These are phyloP conservation scores for Quercus variabilis DNA, from an alignment of 306 rosid species.

Conservation along the genomic window DNA sequence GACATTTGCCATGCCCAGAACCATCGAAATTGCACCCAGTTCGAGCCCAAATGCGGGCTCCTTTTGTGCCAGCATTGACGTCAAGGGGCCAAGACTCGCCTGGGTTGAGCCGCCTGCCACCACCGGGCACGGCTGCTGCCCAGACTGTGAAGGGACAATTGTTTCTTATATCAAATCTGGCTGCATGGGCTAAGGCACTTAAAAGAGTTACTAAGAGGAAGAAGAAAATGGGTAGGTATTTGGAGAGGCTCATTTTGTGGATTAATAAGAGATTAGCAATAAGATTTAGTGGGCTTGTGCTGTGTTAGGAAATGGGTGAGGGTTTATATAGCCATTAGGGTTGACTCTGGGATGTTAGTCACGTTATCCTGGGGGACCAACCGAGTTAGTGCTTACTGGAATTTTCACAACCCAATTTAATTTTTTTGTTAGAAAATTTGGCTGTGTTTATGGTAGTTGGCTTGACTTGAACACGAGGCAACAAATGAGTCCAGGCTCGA, in stretches of 20 bases:
- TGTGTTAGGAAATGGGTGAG: not conserved
- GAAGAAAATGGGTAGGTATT: not conserved
- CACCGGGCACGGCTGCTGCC: no score
- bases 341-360: not conserved
- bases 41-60: slow-evolving; percentile 68
- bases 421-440: not conserved
- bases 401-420: no score
- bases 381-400: no score
- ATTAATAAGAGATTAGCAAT: not conserved
- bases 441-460: not conserved
- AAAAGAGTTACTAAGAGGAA: slow-evolving; percentile 15
- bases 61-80: slow-evolving; percentile 21
- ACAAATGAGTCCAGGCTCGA: no score
- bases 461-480: not conserved
- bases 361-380: no score
- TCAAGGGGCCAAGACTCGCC: slow-evolving; percentile 40
- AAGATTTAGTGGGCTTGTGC: not conserved
- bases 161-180: no score
- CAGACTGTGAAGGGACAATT: no score
- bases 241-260: slow-evolving; percentile 12
- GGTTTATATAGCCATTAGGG: slow-evolving; percentile 7
- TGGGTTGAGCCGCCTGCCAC: slow-evolving; percentile 14
- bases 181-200: not conserved
- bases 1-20: no score
- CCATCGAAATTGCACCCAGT: slow-evolving; percentile 61